Evolutionary conservation across 2,329 filamentous ascomycete species (phyloP).

Genomic region (Stachybotrys echinatus): DNA sequence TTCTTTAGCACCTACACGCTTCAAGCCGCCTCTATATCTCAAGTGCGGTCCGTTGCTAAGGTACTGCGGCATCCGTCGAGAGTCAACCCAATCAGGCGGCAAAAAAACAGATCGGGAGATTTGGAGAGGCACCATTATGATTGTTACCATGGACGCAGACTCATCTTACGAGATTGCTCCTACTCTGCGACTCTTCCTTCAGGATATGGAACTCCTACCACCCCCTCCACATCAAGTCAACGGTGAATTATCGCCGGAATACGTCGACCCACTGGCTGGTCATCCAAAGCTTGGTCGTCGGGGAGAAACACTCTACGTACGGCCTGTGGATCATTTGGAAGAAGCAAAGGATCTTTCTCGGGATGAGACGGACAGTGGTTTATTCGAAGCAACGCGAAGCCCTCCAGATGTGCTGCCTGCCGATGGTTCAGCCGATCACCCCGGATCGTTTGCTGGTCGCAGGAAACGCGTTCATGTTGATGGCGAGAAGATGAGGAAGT

Average conservation of each 20-base stretch:
- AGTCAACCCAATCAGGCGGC: conserved; percentile 39
- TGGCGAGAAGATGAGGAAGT: conserved; percentile 76
- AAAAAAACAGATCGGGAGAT: conserved; percentile 59
- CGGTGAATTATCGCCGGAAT: conserved; percentile 68
- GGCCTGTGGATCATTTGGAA: conserved; percentile 80
- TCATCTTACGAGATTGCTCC: conserved; percentile 80
- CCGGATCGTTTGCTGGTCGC: conserved; percentile 49
- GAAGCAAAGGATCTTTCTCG: conserved; percentile 73
- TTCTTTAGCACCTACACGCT: conserved; percentile 56
- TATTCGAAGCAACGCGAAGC: conserved; percentile 67
- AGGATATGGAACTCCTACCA: conserved; percentile 76
- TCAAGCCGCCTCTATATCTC: conserved; percentile 77
- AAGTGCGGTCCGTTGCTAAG: conserved; percentile 87
- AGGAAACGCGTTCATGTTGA: conserved; percentile 54
- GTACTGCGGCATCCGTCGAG: conserved; percentile 75
- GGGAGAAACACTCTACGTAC: conserved; percentile 82
- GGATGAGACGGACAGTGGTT: conserved; percentile 72
- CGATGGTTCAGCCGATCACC: conserved; percentile 40
- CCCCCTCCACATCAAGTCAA: conserved; percentile 66
- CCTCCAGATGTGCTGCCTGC: conserved; percentile 39
- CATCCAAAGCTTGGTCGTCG: conserved; percentile 80
- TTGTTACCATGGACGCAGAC: conserved; percentile 79
- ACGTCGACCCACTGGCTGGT: conserved; percentile 84
- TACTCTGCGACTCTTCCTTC: conserved; percentile 76
- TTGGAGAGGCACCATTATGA: conserved; percentile 93